Evolutionary conservation across 2,329 filamentous ascomycete genomes (phyloP), one percentile per base, ranked within the genome.

Genomic region (Beauveria australis): DNA sequence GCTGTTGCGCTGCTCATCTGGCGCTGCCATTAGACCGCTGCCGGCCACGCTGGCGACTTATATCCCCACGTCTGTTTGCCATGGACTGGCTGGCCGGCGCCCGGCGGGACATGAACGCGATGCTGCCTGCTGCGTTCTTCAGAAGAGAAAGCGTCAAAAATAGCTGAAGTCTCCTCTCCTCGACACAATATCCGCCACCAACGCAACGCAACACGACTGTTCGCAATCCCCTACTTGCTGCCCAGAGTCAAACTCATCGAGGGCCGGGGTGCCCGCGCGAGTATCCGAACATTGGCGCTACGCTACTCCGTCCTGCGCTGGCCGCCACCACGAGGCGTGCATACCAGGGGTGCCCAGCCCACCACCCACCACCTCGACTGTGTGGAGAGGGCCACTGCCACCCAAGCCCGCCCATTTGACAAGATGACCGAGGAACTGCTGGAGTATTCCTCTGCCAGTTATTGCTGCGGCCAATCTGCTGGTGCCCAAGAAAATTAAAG

Each of bases 271-370:
- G 56, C 40, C 56, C 56, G 56, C 56, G 56, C 56, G 56, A 59
- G 56, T 53, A 59, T 59, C 56, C 56, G 56, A 53, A 59, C 56
- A 51, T 51, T 58, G 56, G 47, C 56, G 56, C 56, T 59, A 52
- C 47, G 33, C 33, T 58, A 51, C 55, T 24, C 24, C 24, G 14
- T 24, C 44, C 48, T 59, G 56, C 48, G 56, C 56, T 59, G 56
- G 56, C 56, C 30, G 56, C 56, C 56, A 59, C 56, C 56, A 59
- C 56, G 48, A 59, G 56, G 56, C 56, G 56, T 59, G 56, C 56
- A 59, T 59, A 22, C 56, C 47, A 49, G 55, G 56, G 46, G 56
- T 52, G 56, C 40, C 48, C 55, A 51, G 55, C 44, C 46, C 43
- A 48, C 54, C 54, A 57, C 54, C 47, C 43, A 48, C 22, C 26